Percentiles rank a stretch among this genome's conserved stretches.
Evolutionary conservation across 2,329 filamentous ascomycete genomes (phyloP).

Genomic region (Aspergillus caelatus): DNA sequence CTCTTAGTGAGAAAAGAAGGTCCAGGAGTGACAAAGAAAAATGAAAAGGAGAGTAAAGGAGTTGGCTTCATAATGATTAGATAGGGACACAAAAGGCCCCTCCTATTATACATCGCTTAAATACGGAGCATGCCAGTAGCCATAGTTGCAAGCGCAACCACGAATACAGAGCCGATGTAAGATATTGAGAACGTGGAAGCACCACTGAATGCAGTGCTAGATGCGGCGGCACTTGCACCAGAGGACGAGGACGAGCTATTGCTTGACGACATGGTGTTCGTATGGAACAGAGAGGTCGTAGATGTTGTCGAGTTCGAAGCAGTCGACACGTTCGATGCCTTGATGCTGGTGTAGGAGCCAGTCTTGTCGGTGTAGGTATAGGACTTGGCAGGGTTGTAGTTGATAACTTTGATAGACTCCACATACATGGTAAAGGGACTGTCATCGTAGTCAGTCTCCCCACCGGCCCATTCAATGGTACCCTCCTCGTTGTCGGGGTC

Average conservation of each 20-base stretch:
- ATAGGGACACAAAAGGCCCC: neutral
- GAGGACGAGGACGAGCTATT: neutral
- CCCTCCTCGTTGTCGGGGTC: slow-evolving; percentile 42
- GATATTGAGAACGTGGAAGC: neutral
- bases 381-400: slow-evolving; percentile 5
- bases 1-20: neutral
- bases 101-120: neutral
- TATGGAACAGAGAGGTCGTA: neutral
- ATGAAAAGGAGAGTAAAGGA: neutral
- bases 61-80: neutral
- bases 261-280: neutral
- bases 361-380: slow-evolving; percentile 6
- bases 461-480: slow-evolving; percentile 71
- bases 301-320: neutral
- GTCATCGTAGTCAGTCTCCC: slow-evolving; percentile 65
- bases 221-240: neutral
- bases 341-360: slow-evolving; percentile 5
- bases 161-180: neutral
- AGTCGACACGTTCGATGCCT: neutral
- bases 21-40: neutral
- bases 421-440: slow-evolving; percentile 76
- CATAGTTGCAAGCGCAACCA: neutral
- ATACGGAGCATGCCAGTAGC: neutral
- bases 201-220: neutral
- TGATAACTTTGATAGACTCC: slow-evolving; percentile 53